A percentile compares a stretch with the other conserved stretches of the same genome.
phyloP scores from a whole-genome alignment of 129 eudicot genomes.

The Lonicera japonica region DNA sequence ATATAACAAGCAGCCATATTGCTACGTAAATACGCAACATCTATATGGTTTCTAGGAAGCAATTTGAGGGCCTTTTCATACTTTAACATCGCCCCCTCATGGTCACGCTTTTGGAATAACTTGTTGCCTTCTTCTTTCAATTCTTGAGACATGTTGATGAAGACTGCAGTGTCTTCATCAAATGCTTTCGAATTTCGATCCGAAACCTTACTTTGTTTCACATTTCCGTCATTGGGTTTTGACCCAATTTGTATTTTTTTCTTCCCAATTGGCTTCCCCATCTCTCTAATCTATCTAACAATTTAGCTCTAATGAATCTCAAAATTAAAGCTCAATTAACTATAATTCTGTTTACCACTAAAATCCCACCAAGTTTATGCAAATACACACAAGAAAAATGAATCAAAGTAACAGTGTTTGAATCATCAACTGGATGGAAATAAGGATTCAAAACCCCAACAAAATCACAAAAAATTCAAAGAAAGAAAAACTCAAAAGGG shows the following conservation, averaged over 20 bases:
- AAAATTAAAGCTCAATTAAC: background rate
- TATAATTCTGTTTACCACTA: background rate
- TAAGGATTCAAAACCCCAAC: background rate
- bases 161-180: constrained; percentile 81
- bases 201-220: constrained; percentile 35
- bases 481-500: background rate
- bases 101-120: constrained; percentile 59
- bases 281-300: constrained; percentile 14
- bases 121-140: constrained; percentile 76
- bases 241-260: constrained; percentile 38
- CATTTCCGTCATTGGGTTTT: constrained; percentile 31
- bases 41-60: constrained; percentile 69
- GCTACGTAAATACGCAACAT: constrained; percentile 57
- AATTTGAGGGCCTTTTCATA: constrained; percentile 78
- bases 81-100: constrained; percentile 81
- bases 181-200: constrained; percentile 53
- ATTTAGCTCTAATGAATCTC: background rate
- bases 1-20: constrained; percentile 84
- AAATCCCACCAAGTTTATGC: background rate
- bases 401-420: background rate
- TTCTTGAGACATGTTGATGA: constrained; percentile 77
- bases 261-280: constrained; percentile 93
- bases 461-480: background rate
- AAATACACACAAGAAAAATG: background rate
- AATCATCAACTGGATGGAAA: background rate